Base-by-base conservation (phyloP, 129 eudicot species). In the Flaveria brownii region DNA sequence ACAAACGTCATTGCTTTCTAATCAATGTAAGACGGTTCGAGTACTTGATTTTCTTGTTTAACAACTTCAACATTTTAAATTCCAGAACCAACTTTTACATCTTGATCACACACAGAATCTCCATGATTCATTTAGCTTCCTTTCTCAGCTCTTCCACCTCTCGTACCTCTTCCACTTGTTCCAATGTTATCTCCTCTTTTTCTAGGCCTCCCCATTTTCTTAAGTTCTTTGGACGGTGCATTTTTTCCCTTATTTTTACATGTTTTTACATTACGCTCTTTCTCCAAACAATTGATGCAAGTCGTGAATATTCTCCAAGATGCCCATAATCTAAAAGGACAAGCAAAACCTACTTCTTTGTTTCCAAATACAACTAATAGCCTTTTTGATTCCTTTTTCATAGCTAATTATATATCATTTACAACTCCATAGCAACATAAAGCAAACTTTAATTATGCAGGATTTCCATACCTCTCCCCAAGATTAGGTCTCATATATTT, bases 301-400 rank as follows among this genome's bases (percentile, higher is more conserved):
- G 28, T 56, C 13, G 18, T 56, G 13, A 7, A 18, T 56, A 28
- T 18, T 56, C 13, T 14, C 60, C 60, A 54, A 54, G 60, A 51
- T 51, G 57, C 57, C 57, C 57, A 51, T 51, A 51, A 51, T 51
- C 57, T 51, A 14, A 51, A 51, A 5, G 60, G 60, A 54, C 60
- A 54, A 16, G 23, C 23, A 54, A n/a, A 54, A n/a, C 60, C 60
- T 54, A 54, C 25, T 4, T 54, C 25, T 8, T 54, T 54, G 60
- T 54, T 54, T n/a, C 60, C 25, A 54, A 23, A n/a, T 54, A n/a
- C 60, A 54, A 54, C 60, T 5, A n/a, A 0, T 2, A 54, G 60
- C 9, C 60, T 54, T 54, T 54, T 54, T 4, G 25, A 16, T 54
- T 54, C 60, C n/a, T 54, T 54, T 54, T 15, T 50, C 14, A 54